Evolutionary conservation across 2,329 filamentous ascomycete species (phyloP).

Genomic region (Acephala macrosclerotiorum): DNA sequence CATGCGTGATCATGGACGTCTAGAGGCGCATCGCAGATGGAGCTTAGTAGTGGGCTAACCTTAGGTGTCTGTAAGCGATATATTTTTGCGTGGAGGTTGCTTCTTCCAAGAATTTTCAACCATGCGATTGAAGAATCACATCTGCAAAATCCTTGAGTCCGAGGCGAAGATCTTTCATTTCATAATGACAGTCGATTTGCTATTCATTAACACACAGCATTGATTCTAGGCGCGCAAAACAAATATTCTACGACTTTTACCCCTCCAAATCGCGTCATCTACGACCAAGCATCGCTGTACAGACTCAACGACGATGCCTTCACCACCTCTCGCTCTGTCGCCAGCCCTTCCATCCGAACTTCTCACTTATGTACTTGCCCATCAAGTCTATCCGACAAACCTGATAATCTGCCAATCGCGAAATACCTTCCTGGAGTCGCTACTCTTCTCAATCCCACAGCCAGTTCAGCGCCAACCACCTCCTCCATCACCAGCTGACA

Average conservation of each 20-base stretch:
- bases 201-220: constrained; percentile 37
- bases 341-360: constrained; percentile 66
- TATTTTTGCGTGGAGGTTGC: constrained; percentile 5
- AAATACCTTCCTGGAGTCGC: constrained; percentile 67
- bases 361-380: constrained; percentile 67
- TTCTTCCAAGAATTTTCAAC: constrained; percentile 12
- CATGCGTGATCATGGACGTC: constrained; percentile 60
- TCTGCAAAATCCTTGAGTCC: too few species aligned
- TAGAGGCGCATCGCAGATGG: constrained; percentile 32
- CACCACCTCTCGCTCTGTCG: constrained; percentile 54
- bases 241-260: constrained; percentile 6
- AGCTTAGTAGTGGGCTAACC: constrained; percentile 39
- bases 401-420: constrained; percentile 75
- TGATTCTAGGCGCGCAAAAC: constrained; percentile 28
- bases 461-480: constrained; percentile 19
- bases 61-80: constrained; percentile 34
- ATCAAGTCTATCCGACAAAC: constrained; percentile 64
- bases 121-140: constrained; percentile 8
- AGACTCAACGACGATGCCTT: constrained; percentile 27
- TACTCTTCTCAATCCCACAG: constrained; percentile 56
- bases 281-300: constrained; percentile 7
- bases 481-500: constrained; percentile 6
- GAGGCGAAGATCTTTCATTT: neutral
- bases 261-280: constrained; percentile 14
- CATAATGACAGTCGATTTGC: constrained; percentile 18